Conservation (phyloP, 495 filamentous ascomycete species). For the Ramalina intermedia region DNA sequence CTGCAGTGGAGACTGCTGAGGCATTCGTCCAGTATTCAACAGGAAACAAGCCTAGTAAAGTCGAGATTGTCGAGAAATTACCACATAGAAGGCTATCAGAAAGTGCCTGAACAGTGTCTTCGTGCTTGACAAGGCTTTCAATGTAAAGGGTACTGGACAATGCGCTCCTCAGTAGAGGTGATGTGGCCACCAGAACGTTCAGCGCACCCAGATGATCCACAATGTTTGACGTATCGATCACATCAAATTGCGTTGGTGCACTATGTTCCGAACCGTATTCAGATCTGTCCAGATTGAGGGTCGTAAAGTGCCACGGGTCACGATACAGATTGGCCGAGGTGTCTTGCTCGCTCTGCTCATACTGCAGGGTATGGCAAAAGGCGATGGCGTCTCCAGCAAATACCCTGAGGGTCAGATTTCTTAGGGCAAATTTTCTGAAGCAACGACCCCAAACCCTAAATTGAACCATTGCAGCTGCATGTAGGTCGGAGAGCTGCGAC, state of each 20-base stretch:
- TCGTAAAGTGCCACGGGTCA: not conserved
- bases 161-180: slow-evolving; percentile 27
- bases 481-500: not conserved
- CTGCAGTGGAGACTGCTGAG: slow-evolving; percentile 1
- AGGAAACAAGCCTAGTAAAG: slow-evolving; percentile 33
- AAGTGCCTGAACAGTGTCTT: slow-evolving; percentile 2
- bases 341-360: slow-evolving; percentile 19
- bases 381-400: slow-evolving; percentile 29
- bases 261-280: slow-evolving; percentile 23
- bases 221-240: slow-evolving; percentile 46
- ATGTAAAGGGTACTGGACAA: slow-evolving; percentile 33
- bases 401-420: slow-evolving; percentile 27
- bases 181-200: slow-evolving; percentile 32
- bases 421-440: slow-evolving; percentile 13
- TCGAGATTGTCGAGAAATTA: slow-evolving; percentile 28
- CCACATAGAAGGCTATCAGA: slow-evolving; percentile 26
- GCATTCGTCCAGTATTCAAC: slow-evolving; percentile 35
- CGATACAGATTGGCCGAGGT: slow-evolving; percentile 8
- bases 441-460: slow-evolving; percentile 20
- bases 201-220: slow-evolving; percentile 33
- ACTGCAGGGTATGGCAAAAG: slow-evolving; percentile 32
- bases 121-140: slow-evolving; percentile 20
- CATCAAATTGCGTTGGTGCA: slow-evolving; percentile 33
- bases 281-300: slow-evolving; percentile 16
- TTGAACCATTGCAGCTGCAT: slow-evolving; percentile 15